Conservation (phyloP, 164 flowering plant species). For the Macadamia tetraphylla region DNA sequence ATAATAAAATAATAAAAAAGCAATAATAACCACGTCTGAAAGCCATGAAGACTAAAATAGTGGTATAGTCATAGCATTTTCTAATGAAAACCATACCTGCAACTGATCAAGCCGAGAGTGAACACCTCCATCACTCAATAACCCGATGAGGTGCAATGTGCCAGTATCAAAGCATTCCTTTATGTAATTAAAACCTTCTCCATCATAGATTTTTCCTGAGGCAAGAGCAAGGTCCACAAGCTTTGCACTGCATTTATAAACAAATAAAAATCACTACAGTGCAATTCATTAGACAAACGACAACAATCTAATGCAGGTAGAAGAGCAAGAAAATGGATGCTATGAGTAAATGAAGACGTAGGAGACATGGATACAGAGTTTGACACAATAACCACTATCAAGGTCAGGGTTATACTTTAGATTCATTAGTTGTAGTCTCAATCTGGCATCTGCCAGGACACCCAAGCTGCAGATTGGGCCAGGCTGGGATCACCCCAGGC, state of each 20-base stretch:
- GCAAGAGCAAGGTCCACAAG: slow-evolving; percentile 91
- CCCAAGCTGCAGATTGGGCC: background rate
- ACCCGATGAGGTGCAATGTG: slow-evolving; percentile 92
- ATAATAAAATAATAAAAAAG: background rate
- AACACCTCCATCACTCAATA: slow-evolving; percentile 97
- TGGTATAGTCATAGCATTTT: background rate
- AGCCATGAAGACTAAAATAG: background rate
- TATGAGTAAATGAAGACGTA: background rate
- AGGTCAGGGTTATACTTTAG: background rate
- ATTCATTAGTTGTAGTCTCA: background rate
- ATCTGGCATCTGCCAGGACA: background rate
- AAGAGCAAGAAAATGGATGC: background rate
- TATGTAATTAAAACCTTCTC: slow-evolving; percentile 88
- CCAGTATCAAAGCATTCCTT: slow-evolving; percentile 56
- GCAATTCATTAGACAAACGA: background rate
- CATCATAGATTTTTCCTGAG: slow-evolving; percentile 81
- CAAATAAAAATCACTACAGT: background rate
- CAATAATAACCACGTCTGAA: background rate
- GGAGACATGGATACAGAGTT: no score
- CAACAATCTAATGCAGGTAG: background rate
- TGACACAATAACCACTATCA: no score
- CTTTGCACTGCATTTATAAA: slow-evolving; percentile 61
- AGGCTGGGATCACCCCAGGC: no score
- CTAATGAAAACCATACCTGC: slow-evolving; percentile 40
- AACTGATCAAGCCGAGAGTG: slow-evolving; percentile 93